Conservation (phyloP, 78 protist genomes). For the Chrysochromulina tobinii region DNA sequence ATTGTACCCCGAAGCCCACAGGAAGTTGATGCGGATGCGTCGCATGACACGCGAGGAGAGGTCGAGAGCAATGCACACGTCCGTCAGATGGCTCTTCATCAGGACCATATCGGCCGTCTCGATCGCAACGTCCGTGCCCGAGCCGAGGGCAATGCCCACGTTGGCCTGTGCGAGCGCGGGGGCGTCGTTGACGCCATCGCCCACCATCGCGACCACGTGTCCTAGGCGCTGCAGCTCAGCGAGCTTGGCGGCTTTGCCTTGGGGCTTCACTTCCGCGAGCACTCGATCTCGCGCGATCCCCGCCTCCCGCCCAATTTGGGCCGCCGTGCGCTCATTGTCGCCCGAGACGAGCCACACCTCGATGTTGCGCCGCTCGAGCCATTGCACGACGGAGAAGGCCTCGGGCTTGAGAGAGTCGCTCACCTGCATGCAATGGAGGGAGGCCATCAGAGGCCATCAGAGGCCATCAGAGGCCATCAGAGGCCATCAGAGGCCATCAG, state of each 20-base stretch:
- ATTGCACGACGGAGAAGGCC: conserved; percentile 43
- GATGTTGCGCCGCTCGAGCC: conserved; percentile 47
- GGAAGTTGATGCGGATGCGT: conserved; percentile 44
- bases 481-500: no score
- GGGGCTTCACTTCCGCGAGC: not conserved
- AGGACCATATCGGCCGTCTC: conserved; percentile 3
- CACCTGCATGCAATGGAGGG: conserved; percentile 2
- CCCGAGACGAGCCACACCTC: conserved; percentile 83
- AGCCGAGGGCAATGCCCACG: conserved; percentile 28
- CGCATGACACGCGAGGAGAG: not conserved
- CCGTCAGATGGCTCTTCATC: not conserved
- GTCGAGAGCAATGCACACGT: not conserved
- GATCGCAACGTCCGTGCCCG: conserved; percentile 24
- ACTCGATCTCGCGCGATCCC: not conserved
- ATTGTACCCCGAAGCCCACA: conserved; percentile 53
- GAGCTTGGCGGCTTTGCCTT: not conserved
- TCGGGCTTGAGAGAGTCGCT: conserved; percentile 46
- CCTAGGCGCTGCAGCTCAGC: not conserved
- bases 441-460: no score
- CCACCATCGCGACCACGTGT: conserved; percentile 4
- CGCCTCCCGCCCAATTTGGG: conserved; percentile 45
- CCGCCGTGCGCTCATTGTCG: conserved; percentile 71
- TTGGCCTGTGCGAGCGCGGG: conserved; percentile 32
- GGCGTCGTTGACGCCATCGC: conserved; percentile 42
- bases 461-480: no score